Evolutionary conservation across 1,284 basidiomycete genomes (phyloP).

Genomic region (Ceratobasidium sp.): DNA sequence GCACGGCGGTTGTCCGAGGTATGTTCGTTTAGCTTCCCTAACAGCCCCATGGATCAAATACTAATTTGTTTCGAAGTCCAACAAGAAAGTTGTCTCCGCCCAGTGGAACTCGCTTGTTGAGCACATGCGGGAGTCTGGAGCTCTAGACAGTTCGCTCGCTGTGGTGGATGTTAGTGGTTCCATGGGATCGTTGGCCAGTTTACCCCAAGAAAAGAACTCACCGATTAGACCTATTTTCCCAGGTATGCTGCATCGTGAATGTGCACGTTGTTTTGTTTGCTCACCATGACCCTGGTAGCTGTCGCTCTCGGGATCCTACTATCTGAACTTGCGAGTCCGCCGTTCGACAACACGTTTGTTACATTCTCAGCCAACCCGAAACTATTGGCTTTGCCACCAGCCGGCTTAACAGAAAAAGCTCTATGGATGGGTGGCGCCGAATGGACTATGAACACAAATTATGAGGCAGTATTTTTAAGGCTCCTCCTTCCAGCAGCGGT

Average conservation of each 20-base stretch:
- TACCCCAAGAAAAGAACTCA: not conserved
- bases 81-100: slow-evolving; percentile 65
- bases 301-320: slow-evolving; percentile 74
- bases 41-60: too few species aligned
- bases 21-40: not conserved
- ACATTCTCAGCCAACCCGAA: slow-evolving; percentile 70
- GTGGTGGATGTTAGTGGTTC: slow-evolving; percentile 80
- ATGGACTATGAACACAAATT: slow-evolving; percentile 73
- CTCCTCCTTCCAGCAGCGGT: slow-evolving; percentile 71
- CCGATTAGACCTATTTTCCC: slow-evolving; percentile 66
- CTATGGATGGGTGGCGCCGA: slow-evolving; percentile 56
- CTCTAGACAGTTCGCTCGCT: slow-evolving; percentile 71
- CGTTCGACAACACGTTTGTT: slow-evolving; percentile 74
- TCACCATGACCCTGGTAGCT: slow-evolving; percentile 53
- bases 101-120: slow-evolving; percentile 75
- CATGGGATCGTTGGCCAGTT: slow-evolving; percentile 63
- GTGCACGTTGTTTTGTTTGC: not conserved
- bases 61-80: slow-evolving; percentile 40
- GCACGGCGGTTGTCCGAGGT: slow-evolving; percentile 36
- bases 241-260: slow-evolving; percentile 5
- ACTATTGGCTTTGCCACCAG: slow-evolving; percentile 62
- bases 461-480: slow-evolving; percentile 69
- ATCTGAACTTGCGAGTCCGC: slow-evolving; percentile 70
- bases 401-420: slow-evolving; percentile 59
- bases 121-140: slow-evolving; percentile 66